phyloP scores from a whole-genome alignment of 805 yeast species.

The Blastobotrys muscicola region DNA sequence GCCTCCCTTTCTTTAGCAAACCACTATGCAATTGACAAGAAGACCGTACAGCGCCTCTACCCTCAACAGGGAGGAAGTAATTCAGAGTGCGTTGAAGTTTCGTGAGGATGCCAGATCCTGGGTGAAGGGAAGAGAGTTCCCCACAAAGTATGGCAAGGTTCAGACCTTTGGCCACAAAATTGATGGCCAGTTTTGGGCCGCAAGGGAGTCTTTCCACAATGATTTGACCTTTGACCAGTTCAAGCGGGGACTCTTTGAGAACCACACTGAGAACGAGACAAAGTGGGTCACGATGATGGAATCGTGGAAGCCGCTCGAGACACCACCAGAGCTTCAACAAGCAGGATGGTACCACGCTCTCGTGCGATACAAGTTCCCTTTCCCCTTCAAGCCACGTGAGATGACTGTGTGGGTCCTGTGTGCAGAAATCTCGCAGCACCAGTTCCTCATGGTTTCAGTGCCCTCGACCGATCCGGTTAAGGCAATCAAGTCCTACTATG shows the following conservation, averaged over 20 bases:
- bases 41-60: no score
- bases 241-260: constrained; percentile 20
- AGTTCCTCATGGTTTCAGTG: constrained; percentile 29
- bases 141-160: constrained; percentile 6
- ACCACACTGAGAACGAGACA: constrained; percentile 32
- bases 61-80: constrained; percentile 1
- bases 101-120: constrained; percentile 14
- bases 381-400: constrained; percentile 26
- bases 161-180: constrained; percentile 19
- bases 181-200: constrained; percentile 30
- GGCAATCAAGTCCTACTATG: constrained; percentile 25
- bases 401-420: constrained; percentile 28
- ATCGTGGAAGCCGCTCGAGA: constrained; percentile 18
- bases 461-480: constrained; percentile 24
- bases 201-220: constrained; percentile 28
- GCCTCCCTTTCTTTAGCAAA: not conserved
- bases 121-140: constrained; percentile 15
- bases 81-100: constrained; percentile 13
- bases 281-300: constrained; percentile 29
- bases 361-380: constrained; percentile 28
- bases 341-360: constrained; percentile 19
- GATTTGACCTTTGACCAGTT: constrained; percentile 24
- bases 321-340: constrained; percentile 6
- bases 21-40: not conserved
- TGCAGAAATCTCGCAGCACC: constrained; percentile 20